Evolutionary conservation across 352 stramenopile species (phyloP).

Genomic region (Phytophthora niederhauseri): DNA sequence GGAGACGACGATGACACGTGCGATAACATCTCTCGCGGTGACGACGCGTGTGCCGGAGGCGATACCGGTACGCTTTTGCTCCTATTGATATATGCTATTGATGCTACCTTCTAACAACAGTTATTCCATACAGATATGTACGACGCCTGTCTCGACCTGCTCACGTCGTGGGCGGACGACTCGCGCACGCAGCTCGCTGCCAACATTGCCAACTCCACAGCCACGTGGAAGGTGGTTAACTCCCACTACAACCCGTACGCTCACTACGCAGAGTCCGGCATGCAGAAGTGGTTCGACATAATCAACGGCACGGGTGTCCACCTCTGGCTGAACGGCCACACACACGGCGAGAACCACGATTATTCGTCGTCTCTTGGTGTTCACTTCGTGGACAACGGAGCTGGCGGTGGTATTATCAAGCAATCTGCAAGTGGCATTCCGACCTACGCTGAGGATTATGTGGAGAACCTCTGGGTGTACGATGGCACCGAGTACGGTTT

Average conservation of each 20-base stretch:
- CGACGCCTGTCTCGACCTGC: constrained; percentile 43
- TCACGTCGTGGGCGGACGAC: constrained; percentile 52
- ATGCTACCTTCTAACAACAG: no score
- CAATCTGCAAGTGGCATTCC: constrained; percentile 70
- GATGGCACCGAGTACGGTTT: constrained; percentile 67
- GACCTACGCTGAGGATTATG: constrained; percentile 48
- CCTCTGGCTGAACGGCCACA: constrained; percentile 58
- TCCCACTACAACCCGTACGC: constrained; percentile 64
- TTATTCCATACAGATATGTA: constrained; percentile 29
- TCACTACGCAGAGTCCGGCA: constrained; percentile 40
- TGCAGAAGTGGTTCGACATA: constrained; percentile 52
- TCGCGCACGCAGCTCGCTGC: constrained; percentile 44
- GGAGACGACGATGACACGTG: constrained; percentile 47
- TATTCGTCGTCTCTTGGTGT: constrained; percentile 56
- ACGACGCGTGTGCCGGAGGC: constrained; percentile 46
- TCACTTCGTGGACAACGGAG: constrained; percentile 79
- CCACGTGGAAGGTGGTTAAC: constrained; percentile 76
- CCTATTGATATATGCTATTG: no score
- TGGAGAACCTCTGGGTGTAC: constrained; percentile 68
- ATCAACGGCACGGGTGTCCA: constrained; percentile 46
- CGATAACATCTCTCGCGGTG: constrained; percentile 47
- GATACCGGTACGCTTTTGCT: constrained; percentile 25
- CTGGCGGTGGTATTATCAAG: constrained; percentile 74
- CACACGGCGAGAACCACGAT: constrained; percentile 72
- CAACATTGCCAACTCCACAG: constrained; percentile 55